Base-by-base conservation (phyloP, 148 eudicot species). In the Gaultheria prostrata region DNA sequence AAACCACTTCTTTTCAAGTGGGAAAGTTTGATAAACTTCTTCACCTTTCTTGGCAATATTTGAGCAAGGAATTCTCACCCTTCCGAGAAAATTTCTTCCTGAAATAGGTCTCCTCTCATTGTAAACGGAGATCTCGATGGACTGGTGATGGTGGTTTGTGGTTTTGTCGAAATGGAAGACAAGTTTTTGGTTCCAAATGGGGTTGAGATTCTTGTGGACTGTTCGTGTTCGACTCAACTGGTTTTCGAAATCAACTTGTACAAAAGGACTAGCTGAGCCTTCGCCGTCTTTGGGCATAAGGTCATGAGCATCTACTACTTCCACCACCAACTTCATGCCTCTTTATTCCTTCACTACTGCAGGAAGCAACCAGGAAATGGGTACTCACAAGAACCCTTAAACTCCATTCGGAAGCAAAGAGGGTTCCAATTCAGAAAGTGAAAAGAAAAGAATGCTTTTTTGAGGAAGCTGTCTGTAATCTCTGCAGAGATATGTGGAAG, bases 161-260 rank as follows among this genome's bases (percentile, higher is more conserved):
- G 76, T 77, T 48, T 77, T 70, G 63, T 82, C 82, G 76, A 82
- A 78, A 79, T 82, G 71, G 81, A 88, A 88, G 85, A 50, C 14
- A 76, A 87, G 88, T 57, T 82, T 88, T 63, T 87, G 87, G 72
- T 85, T 87, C 84, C 80, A 82, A 89, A 83, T 83, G 85, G 89
- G 89, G 53, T 84, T 84, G 82, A 86, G 85, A 28, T 74, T 83
- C 80, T 86, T 84, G 7, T 65, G 86, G 56, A 83, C 46, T 17
- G 83, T 83, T 84, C 70, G 83, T 74, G 89, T 83, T 90, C 83
- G 81, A 33, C 86, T 65, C 15, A 82, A 77, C 80, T 84, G 92
- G 79, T 85, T 90, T 26, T 79, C 71, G 57, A 88, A 86, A 84
- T 84, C 87, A 59, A 82, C 85, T 80, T 84, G 84, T 84, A 86